Base-by-base conservation (phyloP, 768 basidiomycete genomes). In the Pilatotrama ljubarskyi region DNA sequence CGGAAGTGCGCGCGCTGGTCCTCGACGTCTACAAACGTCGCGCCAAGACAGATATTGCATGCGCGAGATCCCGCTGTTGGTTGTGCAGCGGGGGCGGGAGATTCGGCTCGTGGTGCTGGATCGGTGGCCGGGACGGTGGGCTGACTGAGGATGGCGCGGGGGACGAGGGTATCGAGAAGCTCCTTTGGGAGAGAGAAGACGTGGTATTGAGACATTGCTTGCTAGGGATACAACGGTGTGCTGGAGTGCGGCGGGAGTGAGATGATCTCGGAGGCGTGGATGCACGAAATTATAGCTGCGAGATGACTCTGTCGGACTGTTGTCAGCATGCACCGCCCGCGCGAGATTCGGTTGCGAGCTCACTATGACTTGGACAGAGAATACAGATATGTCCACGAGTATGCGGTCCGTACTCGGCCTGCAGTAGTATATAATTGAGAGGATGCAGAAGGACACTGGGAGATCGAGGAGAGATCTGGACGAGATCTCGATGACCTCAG, bases 1-100 rank as follows among this genome's bases (percentile, higher is more conserved):
- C 87, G 85, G 72, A 91, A 97, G 74, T 98, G 96, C 1, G 76
- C 72, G 51, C 95, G 81, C 67, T 98, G 94, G 59, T 90, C 90
- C 35, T 90, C 85, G 6, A 98, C 82, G 58, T 88, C 86, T 13
- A 76, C 64, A 64, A 98, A 98, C 0, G 74, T 67, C 2, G 82
- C 80, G 5, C 86, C 89, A 17, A 85, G 78, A 66, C 92, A 94
- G 50, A 93, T 75, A 51, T 83, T 88, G 70, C 91, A 93, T 0
- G 85, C 77, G 56, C 84, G 77, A 36, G 82, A 77, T 32, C 80
- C 79, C 15, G 75, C 67, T 24, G 76, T 41, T 0, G 61, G 50
- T 69, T 37, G 75, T 55, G 75, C 61, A 32, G 74, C 52, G 37
- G 70, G 47, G 18, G 68, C 41, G 50, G 75, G 70, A 40, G 73